Conservation (phyloP, 1,284 basidiomycete genomes). For the Mycosarcoma mackinlayi region DNA sequence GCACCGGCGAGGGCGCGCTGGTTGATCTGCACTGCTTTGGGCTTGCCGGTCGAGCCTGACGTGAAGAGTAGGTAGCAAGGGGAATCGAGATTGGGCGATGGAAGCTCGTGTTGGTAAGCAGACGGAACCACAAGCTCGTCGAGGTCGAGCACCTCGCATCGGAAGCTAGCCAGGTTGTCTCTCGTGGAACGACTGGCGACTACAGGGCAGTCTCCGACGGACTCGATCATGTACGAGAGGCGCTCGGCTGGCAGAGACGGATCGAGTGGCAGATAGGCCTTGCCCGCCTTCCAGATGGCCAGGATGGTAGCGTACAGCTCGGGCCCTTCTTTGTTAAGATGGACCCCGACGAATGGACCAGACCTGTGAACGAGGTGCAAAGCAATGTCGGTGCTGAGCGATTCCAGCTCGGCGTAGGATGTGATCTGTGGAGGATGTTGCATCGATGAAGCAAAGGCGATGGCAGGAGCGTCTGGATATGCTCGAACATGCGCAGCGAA, state of each 20-base stretch:
- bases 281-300: slow-evolving; percentile 63
- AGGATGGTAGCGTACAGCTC: slow-evolving; percentile 58
- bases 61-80: slow-evolving; percentile 65
- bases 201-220: slow-evolving; percentile 41
- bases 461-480: slow-evolving; percentile 44
- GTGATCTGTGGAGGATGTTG: slow-evolving; percentile 22
- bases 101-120: slow-evolving; percentile 1
- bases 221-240: slow-evolving; percentile 60
- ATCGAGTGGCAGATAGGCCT: slow-evolving; percentile 63
- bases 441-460: slow-evolving; percentile 47
- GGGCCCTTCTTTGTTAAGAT: slow-evolving; percentile 52
- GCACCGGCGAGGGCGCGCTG: slow-evolving; percentile 63
- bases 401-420: slow-evolving; percentile 56
- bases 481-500: slow-evolving; percentile 35
- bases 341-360: slow-evolving; percentile 49
- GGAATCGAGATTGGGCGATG: slow-evolving; percentile 26
- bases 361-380: slow-evolving; percentile 18
- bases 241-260: slow-evolving; percentile 60
- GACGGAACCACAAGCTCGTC: slow-evolving; percentile 8
- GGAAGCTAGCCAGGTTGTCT: slow-evolving; percentile 13
- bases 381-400: slow-evolving; percentile 46
- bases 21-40: slow-evolving; percentile 63
- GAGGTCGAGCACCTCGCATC: slow-evolving; percentile 35
- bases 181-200: slow-evolving; percentile 26
- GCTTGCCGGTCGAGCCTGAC: slow-evolving; percentile 62